phyloP scores from a whole-genome alignment of 352 stramenopile species.

The Achlya hypogyna region DNA sequence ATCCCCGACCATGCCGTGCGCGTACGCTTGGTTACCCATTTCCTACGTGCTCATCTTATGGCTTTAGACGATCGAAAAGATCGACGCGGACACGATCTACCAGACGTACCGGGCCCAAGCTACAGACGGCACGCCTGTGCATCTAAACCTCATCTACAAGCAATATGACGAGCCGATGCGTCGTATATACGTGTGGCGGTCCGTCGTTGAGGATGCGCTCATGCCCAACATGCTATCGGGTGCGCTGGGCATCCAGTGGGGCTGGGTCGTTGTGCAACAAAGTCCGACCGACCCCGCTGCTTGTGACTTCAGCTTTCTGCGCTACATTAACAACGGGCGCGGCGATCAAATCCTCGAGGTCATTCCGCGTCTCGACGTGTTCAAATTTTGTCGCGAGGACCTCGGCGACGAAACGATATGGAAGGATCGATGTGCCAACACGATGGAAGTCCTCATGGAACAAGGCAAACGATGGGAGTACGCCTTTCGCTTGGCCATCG shows the following conservation, averaged over 20 bases:
- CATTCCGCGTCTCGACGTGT: background rate
- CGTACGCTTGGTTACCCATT: background rate
- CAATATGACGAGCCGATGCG: background rate
- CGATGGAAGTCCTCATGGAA: slow-evolving; percentile 17
- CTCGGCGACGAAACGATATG: background rate
- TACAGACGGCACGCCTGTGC: background rate
- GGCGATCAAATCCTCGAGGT: background rate
- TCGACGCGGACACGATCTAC: slow-evolving; percentile 13
- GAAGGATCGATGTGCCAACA: background rate
- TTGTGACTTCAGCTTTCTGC: background rate
- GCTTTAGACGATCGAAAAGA: slow-evolving; percentile 6
- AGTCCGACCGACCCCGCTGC: background rate
- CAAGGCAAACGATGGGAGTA: slow-evolving; percentile 1
- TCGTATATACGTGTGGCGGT: slow-evolving; percentile 11
- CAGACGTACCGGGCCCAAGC: background rate
- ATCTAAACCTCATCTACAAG: slow-evolving; percentile 16
- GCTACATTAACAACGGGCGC: background rate
- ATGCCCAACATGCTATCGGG: slow-evolving; percentile 7
- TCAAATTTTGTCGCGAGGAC: background rate
- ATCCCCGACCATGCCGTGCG: background rate
- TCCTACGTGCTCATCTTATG: background rate
- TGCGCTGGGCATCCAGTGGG: slow-evolving; percentile 6
- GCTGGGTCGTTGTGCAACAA: background rate
- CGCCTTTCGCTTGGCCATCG: background rate
- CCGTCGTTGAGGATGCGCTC: slow-evolving; percentile 16